Conservation (phyloP, 331 rosid genomes). For the Erythrophleum ivorense region DNA sequence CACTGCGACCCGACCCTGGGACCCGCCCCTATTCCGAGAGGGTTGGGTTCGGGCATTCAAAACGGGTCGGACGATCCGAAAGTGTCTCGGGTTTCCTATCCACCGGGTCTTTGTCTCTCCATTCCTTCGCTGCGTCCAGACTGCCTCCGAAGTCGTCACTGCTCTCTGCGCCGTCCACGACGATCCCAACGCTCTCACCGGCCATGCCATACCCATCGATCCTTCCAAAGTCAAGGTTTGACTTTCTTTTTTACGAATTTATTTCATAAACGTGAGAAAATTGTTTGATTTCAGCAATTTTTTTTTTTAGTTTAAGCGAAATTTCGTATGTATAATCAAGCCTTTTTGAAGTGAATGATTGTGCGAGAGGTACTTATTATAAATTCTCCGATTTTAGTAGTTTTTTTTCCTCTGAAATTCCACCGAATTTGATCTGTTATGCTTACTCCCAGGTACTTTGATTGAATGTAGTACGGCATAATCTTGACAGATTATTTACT, state of each 20-base stretch:
- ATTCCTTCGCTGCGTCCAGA: constrained; percentile 83
- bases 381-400: too few relatives aligned
- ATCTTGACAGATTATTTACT: too few relatives aligned
- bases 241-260: too few relatives aligned
- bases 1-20: constrained; percentile 73
- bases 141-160: constrained; percentile 56
- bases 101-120: constrained; percentile 84
- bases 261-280: background rate
- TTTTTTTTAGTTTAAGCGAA: background rate
- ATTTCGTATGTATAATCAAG: background rate
- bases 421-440: too few relatives aligned
- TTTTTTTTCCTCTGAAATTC: too few relatives aligned
- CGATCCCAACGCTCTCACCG: constrained; percentile 3
- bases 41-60: constrained; percentile 62
- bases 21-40: constrained; percentile 62
- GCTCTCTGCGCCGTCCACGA: constrained; percentile 50
- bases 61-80: constrained; percentile 59
- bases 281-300: background rate
- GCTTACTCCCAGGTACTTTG: too few relatives aligned
- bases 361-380: background rate
- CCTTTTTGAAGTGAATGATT: background rate
- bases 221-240: constrained; percentile 63
- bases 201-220: constrained; percentile 35
- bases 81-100: constrained; percentile 58
- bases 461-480: too few relatives aligned